These are phyloP conservation scores for Aureobasidium musti DNA, from an alignment of 2,329 filamentous ascomycete species.

Conservation along the genomic window DNA sequence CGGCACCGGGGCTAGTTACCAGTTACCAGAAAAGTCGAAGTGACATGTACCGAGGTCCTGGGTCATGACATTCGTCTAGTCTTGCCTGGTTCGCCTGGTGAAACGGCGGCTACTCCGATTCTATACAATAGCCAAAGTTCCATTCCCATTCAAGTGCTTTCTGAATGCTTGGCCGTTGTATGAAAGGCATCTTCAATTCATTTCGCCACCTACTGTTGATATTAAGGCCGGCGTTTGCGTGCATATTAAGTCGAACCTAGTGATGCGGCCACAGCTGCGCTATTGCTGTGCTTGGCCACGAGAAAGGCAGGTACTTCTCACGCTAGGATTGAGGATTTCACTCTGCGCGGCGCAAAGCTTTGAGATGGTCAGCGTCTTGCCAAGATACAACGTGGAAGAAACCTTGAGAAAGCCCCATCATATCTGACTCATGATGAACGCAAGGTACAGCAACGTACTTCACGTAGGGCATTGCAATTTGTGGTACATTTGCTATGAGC, in stretches of 20 bases:
- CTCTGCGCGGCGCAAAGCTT: slow-evolving; percentile 24
- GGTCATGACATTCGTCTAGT: neutral
- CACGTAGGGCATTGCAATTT: neutral
- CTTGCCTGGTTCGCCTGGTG: neutral
- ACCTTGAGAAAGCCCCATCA: neutral
- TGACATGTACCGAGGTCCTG: slow-evolving; percentile 15
- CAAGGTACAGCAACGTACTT: neutral
- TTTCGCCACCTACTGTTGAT: neutral
- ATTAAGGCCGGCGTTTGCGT: neutral
- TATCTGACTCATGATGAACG: slow-evolving; percentile 23
- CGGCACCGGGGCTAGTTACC: neutral
- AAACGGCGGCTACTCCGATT: slow-evolving; percentile 4
- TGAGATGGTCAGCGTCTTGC: neutral
- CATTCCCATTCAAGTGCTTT: neutral
- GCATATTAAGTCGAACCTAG: neutral
- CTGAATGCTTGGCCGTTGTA: neutral
- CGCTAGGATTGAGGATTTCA: slow-evolving; percentile 2
- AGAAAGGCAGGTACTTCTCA: neutral
- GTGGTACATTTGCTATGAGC: neutral
- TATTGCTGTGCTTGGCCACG: neutral
- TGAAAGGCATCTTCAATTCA: too few species aligned
- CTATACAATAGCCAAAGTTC: neutral
- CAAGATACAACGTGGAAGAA: neutral
- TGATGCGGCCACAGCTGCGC: too few species aligned
- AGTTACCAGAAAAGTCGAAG: slow-evolving; percentile 5